These are phyloP conservation scores for Exophiala mesophila DNA, from an alignment of 2,329 filamentous ascomycete species.

Conservation along the genomic window DNA sequence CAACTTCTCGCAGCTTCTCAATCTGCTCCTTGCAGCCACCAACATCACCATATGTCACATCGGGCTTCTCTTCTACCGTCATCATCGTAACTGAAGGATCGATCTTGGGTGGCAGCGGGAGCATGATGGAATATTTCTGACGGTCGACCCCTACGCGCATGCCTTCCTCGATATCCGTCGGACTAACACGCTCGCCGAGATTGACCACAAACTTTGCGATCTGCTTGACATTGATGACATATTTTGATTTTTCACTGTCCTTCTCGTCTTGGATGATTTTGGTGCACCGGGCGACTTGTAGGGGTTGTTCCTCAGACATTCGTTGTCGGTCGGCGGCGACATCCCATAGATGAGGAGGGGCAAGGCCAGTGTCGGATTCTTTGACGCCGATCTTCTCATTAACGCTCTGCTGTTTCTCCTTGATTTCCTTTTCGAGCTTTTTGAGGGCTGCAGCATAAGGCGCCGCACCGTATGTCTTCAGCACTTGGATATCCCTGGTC, in stretches of 20 bases:
- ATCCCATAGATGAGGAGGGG: conserved; percentile 98
- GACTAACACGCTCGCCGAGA: conserved; percentile 90
- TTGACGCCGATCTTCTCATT: conserved; percentile 89
- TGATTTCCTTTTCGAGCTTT: conserved; percentile 98
- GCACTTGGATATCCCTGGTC: conserved; percentile 89
- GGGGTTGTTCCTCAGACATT: conserved; percentile 96
- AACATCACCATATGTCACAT: conserved; percentile 97
- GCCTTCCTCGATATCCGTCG: conserved; percentile 98
- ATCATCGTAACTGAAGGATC: conserved; percentile 99
- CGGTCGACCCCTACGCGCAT: conserved; percentile 98
- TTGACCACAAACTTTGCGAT: conserved; percentile 99
- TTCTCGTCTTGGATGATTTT: conserved; percentile 98
- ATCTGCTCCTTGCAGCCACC: conserved; percentile 99
- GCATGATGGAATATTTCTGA: conserved; percentile 98
- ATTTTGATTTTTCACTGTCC: conserved; percentile 97
- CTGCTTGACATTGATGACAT: conserved; percentile 99
- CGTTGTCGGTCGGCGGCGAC: conserved; percentile 95
- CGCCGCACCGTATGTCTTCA: conserved; percentile 97
- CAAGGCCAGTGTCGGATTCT: conserved; percentile 98
- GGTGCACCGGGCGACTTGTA: conserved; percentile 95
- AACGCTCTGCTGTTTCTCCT: conserved; percentile 95
- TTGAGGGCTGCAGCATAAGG: conserved; percentile 91
- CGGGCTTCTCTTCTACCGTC: conserved; percentile 99
- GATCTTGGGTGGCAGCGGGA: conserved; percentile 95
- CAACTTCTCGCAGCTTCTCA: conserved; percentile 96